These are phyloP conservation scores for Paecilomyces sp. DNA, from an alignment of 2,329 filamentous ascomycete species.

Conservation along the genomic window DNA sequence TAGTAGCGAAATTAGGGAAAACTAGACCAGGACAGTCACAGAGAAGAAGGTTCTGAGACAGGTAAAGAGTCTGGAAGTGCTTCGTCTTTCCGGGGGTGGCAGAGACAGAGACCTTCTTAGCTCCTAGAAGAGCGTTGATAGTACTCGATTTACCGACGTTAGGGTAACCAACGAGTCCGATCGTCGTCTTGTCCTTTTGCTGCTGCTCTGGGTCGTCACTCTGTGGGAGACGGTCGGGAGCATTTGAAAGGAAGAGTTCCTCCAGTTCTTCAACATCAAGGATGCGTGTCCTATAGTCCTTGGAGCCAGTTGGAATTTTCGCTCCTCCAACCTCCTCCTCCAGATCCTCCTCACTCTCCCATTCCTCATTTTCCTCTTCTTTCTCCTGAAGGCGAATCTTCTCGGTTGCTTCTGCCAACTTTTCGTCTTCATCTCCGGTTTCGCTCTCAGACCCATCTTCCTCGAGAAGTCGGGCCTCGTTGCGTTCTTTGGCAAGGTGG, in stretches of 20 bases:
- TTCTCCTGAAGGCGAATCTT: conserved; percentile 41
- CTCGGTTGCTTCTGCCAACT: conserved; percentile 34
- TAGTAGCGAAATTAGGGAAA: conserved; percentile 95
- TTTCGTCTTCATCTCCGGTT: conserved; percentile 40
- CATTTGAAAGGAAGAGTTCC: conserved; percentile 73
- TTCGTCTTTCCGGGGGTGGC: conserved; percentile 98
- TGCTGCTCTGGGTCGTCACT: conserved; percentile 41
- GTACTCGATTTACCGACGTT: conserved; percentile 99
- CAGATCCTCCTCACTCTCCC: conserved; percentile 19
- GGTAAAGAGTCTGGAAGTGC: conserved; percentile 96
- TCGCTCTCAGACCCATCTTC: conserved; percentile 24
- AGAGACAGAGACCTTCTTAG: conserved; percentile 97
- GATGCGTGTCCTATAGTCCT: conserved; percentile 59
- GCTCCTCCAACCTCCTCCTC: conserved; percentile 27
- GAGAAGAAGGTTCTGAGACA: conserved; percentile 80
- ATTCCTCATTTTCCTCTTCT: conserved; percentile 24
- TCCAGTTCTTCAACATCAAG: conserved; percentile 90
- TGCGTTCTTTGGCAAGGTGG: conserved; percentile 79
- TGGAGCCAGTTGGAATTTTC: conserved; percentile 15
- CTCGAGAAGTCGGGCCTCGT: conserved; percentile 60
- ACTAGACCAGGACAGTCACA: conserved; percentile 98
- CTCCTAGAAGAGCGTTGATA: conserved; percentile 96
- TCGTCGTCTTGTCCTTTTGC: conserved; percentile 62
- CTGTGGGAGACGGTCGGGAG: conserved; percentile 45
- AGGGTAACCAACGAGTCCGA: conserved; percentile 93